Conservation (phyloP, 192 early-diverging fungal species). For the Fimicolochytrium jonesii region DNA sequence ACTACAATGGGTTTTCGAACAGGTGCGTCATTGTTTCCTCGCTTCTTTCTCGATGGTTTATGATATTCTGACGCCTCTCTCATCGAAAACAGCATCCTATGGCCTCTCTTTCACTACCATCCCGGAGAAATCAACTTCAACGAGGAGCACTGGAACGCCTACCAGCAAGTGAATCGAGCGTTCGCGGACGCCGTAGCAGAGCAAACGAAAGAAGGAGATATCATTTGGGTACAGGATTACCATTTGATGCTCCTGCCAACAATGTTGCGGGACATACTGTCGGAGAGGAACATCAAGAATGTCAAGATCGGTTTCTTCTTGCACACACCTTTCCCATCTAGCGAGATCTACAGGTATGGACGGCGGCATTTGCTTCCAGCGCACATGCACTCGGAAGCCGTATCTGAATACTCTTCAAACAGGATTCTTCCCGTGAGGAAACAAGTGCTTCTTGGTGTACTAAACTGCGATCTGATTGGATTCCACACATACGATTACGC, state of each 20-base stretch:
- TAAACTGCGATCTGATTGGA: constrained; percentile 89
- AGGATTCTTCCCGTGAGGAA: constrained; percentile 90
- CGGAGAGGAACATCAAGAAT: constrained; percentile 50
- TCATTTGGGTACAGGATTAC: constrained; percentile 75
- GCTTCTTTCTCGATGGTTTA: background rate
- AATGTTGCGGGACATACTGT: constrained; percentile 65
- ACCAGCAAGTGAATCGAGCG: constrained; percentile 84
- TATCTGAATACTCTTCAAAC: background rate
- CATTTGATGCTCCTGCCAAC: constrained; percentile 95
- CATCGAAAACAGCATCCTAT: constrained; percentile 72
- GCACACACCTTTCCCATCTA: constrained; percentile 96
- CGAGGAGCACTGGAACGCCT: constrained; percentile 91
- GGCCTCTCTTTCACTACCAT: constrained; percentile 99
- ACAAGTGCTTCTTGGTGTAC: constrained; percentile 89
- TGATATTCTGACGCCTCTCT: constrained; percentile 3
- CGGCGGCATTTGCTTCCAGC: background rate
- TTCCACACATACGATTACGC: constrained; percentile 99
- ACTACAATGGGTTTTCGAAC: constrained; percentile 99
- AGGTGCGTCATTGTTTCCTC: constrained; percentile 17
- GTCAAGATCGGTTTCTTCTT: constrained; percentile 98
- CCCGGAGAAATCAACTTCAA: constrained; percentile 97
- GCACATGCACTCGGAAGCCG: background rate
- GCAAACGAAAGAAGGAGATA: constrained; percentile 76
- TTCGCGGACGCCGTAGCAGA: constrained; percentile 90
- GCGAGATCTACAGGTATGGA: constrained; percentile 82